These are phyloP conservation scores for Ophiostoma australiae DNA, from an alignment of 2,329 filamentous ascomycete species.

Conservation along the genomic window DNA sequence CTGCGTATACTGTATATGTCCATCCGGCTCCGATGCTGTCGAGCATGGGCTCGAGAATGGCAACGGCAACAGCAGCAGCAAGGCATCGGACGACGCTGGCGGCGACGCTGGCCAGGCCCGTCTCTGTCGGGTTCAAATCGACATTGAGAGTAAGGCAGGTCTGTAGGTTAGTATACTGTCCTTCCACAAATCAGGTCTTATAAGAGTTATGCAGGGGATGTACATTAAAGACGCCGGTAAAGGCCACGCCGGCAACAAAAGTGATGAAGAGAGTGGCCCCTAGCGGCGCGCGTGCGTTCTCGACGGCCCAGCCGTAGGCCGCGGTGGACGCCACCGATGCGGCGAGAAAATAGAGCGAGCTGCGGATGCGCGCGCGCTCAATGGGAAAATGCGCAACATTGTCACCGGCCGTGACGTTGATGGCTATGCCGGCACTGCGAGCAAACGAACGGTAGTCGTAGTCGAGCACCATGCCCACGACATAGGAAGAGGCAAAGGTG, in stretches of 20 bases:
- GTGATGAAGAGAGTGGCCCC: not conserved
- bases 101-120: not conserved
- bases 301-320: not conserved
- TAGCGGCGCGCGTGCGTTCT: not conserved
- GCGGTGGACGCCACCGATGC: not conserved
- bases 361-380: not conserved
- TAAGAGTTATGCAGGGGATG: too few relatives aligned
- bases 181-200: too few relatives aligned
- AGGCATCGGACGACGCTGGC: not conserved
- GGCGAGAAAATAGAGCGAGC: not conserved
- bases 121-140: not conserved
- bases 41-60: not conserved
- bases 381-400: not conserved
- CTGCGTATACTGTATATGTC: not conserved
- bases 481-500: not conserved
- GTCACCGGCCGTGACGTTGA: not conserved
- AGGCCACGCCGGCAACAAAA: not conserved
- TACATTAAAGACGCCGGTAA: not conserved
- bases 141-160: not conserved
- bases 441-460: not conserved
- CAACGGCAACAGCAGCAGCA: not conserved
- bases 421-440: not conserved
- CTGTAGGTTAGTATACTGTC: not conserved
- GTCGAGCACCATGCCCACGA: not conserved
- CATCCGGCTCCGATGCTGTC: not conserved